A percentile compares a stretch with the other conserved stretches of the same genome.
Conservation (phyloP, 805 yeast species). For the Cyberlindnera mrakii region DNA sequence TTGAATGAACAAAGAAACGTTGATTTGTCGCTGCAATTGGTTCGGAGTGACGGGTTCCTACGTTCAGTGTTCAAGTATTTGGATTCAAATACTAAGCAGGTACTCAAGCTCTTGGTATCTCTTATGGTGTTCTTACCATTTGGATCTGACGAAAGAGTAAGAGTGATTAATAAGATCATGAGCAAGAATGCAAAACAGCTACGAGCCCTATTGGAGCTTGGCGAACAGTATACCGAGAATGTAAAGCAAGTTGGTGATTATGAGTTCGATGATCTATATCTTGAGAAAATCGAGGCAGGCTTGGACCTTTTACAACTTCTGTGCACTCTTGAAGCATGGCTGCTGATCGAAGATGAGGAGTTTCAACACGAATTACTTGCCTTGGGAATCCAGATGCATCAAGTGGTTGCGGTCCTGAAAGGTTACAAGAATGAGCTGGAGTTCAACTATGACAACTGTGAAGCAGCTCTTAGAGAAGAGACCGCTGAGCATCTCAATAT, state of each 20-base stretch:
- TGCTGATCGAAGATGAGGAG: conserved; percentile 15
- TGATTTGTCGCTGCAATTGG: conserved; percentile 6
- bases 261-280: conserved; percentile 11
- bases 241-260: conserved; percentile 3
- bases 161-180: conserved; percentile 17
- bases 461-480: conserved; percentile 2
- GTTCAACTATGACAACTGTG: conserved; percentile 7
- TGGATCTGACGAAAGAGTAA: conserved; percentile 18
- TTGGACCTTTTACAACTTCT: conserved; percentile 15
- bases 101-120: conserved; percentile 8
- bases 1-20: conserved; percentile 8
- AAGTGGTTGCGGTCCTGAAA: conserved; percentile 1
- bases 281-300: conserved; percentile 16
- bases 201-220: conserved; percentile 4
- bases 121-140: conserved; percentile 17
- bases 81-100: conserved; percentile 2
- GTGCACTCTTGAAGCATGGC: conserved; percentile 14
- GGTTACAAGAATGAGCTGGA: conserved; percentile 11
- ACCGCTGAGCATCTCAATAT: conserved; percentile 4
- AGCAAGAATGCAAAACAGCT: conserved; percentile 12
- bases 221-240: neutral
- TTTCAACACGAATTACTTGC: conserved; percentile 6
- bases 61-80: conserved; percentile 12
- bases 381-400: neutral
- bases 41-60: conserved; percentile 10